Conservation (phyloP, 2,329 filamentous ascomycete species). For the Trichoderma pleuroti region DNA sequence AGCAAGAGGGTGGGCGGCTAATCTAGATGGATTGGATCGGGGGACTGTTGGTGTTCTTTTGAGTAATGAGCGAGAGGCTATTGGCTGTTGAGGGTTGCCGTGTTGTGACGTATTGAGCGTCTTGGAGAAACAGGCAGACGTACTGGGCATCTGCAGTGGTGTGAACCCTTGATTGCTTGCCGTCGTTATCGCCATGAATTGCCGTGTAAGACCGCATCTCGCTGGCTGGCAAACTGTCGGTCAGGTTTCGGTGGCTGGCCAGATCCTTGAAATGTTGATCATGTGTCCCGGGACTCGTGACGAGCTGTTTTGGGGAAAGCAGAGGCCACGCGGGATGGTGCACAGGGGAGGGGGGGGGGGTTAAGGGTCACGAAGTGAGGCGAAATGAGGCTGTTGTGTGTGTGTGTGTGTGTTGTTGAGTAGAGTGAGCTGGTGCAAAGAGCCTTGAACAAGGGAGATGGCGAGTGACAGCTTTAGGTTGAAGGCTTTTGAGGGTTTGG, state of each 20-base stretch:
- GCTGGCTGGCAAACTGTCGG: neutral
- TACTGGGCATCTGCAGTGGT: neutral
- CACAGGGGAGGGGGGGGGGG: neutral
- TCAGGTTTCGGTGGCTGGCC: neutral
- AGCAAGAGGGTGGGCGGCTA: neutral
- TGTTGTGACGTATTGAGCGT: neutral
- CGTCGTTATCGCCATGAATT: neutral
- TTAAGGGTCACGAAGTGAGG: neutral
- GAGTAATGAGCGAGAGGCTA: neutral
- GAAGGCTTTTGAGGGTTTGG: neutral
- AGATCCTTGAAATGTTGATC: neutral
- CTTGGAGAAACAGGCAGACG: neutral
- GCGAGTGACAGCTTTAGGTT: neutral
- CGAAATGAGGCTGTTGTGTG: neutral
- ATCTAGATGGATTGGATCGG: neutral
- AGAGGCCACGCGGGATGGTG: neutral
- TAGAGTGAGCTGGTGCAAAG: neutral
- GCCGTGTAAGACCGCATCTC: neutral
- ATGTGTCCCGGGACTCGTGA: constrained; percentile 3
- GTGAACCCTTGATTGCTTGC: neutral
- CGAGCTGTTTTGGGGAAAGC: neutral
- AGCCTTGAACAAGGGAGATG: neutral
- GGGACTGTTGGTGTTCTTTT: neutral
- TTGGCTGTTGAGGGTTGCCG: neutral
- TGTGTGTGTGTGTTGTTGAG: neutral